Evolutionary conservation across 2,329 filamentous ascomycete species (phyloP), one percentile per base, ranked within the genome.

Genomic region (Hypoxylon rubiginosum): DNA sequence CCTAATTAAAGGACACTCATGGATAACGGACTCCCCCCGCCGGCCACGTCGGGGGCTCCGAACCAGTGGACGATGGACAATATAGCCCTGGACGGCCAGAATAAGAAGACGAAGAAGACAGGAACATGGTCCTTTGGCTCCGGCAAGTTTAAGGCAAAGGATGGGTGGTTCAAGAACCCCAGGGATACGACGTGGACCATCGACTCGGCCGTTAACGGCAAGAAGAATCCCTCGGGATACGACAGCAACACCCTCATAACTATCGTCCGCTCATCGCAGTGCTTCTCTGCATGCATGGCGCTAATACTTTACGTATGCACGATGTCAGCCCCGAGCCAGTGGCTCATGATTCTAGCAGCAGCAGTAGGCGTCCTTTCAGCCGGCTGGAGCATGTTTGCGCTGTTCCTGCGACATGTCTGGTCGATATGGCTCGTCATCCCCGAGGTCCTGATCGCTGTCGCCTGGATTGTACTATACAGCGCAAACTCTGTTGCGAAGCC

Each of bases 211-310:
- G 43, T 66, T 19, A 54, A 62, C 51, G 57, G 57, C 5, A 59
- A 58, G 36, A 28, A 1, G 6, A 70, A 64, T 17, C 67, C 67
- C n/a, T 61, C 67, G 3, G 65, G 67, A 17, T 70, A 70, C 39
- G 67, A 70, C 11, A 68, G 62, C 53, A 68, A 68, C 51, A 61
- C 67, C 17, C 65, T 70, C 36, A 66, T 70, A 30, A 68, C 65
- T n/a, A 65, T 70, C 34, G n/a, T 70, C 45, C 65, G 67, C 3
- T 58, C 56, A 5, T 63, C 62, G 11, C 67, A 70, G 51, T 68
- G 57, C 34, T n/a, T 70, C 9, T 24, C 36, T 15, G 59, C 62
- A 43, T 6, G 55, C 21, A 19, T 62, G 32, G 49, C 50, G 19
- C 15, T 64, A 3, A 49, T 64, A 34, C 19, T 66, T 30, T 70